phyloP scores from a whole-genome alignment of 106 monocot genomes.

The Narthecium ossifragum region DNA sequence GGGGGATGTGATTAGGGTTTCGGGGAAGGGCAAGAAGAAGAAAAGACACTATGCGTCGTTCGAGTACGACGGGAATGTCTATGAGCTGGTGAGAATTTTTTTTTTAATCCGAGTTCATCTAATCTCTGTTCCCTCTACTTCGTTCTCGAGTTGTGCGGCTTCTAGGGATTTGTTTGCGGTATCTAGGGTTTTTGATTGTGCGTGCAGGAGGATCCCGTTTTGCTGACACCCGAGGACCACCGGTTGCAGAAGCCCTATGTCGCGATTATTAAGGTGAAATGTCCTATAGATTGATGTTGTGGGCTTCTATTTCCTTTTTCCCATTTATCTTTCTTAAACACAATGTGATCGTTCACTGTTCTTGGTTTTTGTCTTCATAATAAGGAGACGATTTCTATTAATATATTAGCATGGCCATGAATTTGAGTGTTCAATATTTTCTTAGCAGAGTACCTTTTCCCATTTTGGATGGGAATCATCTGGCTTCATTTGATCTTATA shows the following conservation, averaged over 20 bases:
- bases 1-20: slow-evolving; percentile 55
- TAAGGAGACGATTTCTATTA: too few species aligned
- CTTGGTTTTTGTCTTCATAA: too few species aligned
- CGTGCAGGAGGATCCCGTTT: slow-evolving; percentile 82
- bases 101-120: too few species aligned
- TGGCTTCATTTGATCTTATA: too few species aligned
- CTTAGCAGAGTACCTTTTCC: too few species aligned
- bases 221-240: slow-evolving; percentile 63
- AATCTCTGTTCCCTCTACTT: background rate
- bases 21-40: slow-evolving; percentile 70
- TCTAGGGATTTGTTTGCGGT: background rate
- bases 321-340: too few species aligned
- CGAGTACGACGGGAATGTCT: slow-evolving; percentile 71
- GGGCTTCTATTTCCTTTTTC: too few species aligned
- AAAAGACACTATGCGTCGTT: slow-evolving; percentile 71
- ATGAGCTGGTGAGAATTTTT: slow-evolving; percentile 45
- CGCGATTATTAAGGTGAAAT: slow-evolving; percentile 81
- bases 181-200: background rate
- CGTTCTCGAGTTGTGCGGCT: background rate
- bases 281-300: too few species aligned
- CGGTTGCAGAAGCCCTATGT: slow-evolving; percentile 75
- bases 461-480: too few species aligned
- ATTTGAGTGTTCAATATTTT: too few species aligned
- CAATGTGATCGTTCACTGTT: too few species aligned
- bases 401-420: too few species aligned